Conservation (phyloP, 83 land plant species). For the Picea engelmannii region DNA sequence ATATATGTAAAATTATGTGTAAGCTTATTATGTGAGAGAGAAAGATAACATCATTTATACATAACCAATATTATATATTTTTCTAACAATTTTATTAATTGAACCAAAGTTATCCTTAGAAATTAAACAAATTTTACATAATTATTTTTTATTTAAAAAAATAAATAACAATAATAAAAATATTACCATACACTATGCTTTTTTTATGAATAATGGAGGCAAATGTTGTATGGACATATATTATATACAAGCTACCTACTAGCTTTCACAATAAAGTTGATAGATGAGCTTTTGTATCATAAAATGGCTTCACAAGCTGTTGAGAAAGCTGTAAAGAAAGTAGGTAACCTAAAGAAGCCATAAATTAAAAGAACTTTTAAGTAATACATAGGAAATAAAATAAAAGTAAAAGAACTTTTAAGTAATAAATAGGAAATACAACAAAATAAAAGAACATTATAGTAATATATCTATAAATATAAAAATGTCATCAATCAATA, state of each 20-base stretch:
- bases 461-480: neutral
- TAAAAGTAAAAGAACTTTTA: neutral
- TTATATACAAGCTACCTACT: slow-evolving; percentile 96
- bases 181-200: slow-evolving; percentile 25
- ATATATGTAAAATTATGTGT: too few relatives aligned
- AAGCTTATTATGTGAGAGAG: slow-evolving; percentile 5
- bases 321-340: slow-evolving; percentile 57
- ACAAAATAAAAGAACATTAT: too few relatives aligned
- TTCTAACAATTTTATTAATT: too few relatives aligned
- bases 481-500: neutral
- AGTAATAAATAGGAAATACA: too few relatives aligned
- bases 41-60: too few relatives aligned
- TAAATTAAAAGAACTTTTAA: neutral
- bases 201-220: slow-evolving; percentile 74
- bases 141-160: too few relatives aligned
- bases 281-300: slow-evolving; percentile 82
- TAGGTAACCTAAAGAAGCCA: neutral
- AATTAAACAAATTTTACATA: too few relatives aligned
- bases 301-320: slow-evolving; percentile 76
- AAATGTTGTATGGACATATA: slow-evolving; percentile 88
- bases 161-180: slow-evolving; percentile 21
- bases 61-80: too few relatives aligned
- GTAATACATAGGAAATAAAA: neutral
- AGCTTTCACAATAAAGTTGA: slow-evolving; percentile 82
- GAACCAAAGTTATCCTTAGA: too few relatives aligned